phyloP scores from a whole-genome alignment of 2,329 filamentous ascomycete genomes.

The Colletotrichum gigasporum region DNA sequence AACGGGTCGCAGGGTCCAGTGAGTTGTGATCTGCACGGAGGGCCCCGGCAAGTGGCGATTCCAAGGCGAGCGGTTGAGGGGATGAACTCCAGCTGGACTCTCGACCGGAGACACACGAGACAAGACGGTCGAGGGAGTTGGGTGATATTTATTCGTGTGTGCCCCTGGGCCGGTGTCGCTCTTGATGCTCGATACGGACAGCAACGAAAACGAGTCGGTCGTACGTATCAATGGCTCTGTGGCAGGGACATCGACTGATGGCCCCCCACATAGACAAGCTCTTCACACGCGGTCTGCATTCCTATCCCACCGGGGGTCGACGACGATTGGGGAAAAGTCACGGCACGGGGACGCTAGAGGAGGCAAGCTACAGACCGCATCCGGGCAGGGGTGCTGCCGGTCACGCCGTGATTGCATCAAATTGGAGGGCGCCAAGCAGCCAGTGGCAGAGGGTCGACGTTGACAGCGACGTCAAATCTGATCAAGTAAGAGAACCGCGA shows the following conservation, averaged over 20 bases:
- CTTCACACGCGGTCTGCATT: background rate
- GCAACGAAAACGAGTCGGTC: background rate
- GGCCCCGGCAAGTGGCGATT: constrained; percentile 13
- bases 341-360: background rate
- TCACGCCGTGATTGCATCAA: constrained; percentile 28
- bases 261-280: constrained; percentile 25
- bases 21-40: constrained; percentile 22
- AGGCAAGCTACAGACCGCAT: constrained; percentile 16
- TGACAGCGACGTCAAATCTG: constrained; percentile 26
- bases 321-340: background rate
- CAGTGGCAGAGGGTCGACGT: background rate
- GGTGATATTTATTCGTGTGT: constrained; percentile 21
- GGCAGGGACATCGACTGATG: constrained; percentile 9
- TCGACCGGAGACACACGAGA: background rate
- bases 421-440: background rate
- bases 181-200: constrained; percentile 5
- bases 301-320: background rate
- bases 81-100: background rate
- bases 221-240: background rate
- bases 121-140: background rate
- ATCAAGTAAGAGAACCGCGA: constrained; percentile 26
- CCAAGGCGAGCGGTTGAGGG: constrained; percentile 10
- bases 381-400: constrained; percentile 22
- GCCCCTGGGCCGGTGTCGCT: constrained; percentile 6
- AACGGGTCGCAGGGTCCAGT: constrained; percentile 8